These are phyloP conservation scores for Metschnikowia chrysomelidarum DNA, from an alignment of 805 yeast genomes.

Conservation along the genomic window DNA sequence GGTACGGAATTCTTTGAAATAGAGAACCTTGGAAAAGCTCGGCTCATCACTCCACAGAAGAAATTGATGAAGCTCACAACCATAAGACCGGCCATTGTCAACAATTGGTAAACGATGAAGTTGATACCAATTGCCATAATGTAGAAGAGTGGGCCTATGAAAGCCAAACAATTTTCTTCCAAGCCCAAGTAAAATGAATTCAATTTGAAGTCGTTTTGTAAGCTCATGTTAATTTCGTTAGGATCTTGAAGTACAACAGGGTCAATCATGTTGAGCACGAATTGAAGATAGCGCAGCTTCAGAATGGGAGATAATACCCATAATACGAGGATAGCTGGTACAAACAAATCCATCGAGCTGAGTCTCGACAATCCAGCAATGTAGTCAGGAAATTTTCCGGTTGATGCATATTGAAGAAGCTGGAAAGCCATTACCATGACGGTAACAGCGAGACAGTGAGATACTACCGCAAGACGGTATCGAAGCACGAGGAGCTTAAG, in stretches of 20 bases:
- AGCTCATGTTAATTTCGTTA: slow-evolving; percentile 41
- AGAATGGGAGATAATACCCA: slow-evolving; percentile 40
- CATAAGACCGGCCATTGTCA: slow-evolving; percentile 17
- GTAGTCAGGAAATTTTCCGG: slow-evolving; percentile 31
- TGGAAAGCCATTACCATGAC: slow-evolving; percentile 55
- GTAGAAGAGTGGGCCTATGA: slow-evolving; percentile 58
- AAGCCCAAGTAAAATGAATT: slow-evolving; percentile 70
- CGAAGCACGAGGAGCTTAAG: slow-evolving; percentile 69
- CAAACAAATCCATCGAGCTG: slow-evolving; percentile 21
- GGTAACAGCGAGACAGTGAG: slow-evolving; percentile 64
- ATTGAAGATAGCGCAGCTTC: slow-evolving; percentile 33
- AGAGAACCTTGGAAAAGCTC: background rate
- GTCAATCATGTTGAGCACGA: slow-evolving; percentile 44
- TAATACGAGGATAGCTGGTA: slow-evolving; percentile 22
- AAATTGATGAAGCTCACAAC: slow-evolving; percentile 4
- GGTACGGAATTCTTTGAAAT: background rate
- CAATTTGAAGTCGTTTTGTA: slow-evolving; percentile 31
- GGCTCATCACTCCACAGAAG: background rate
- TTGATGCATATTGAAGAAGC: slow-evolving; percentile 33
- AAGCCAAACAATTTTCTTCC: slow-evolving; percentile 52
- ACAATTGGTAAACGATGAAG: slow-evolving; percentile 29
- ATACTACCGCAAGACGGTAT: slow-evolving; percentile 71
- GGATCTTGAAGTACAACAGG: slow-evolving; percentile 52
- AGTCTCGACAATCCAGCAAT: slow-evolving; percentile 36
- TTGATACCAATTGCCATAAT: slow-evolving; percentile 46